Base-by-base conservation (phyloP, 192 early-diverging fungal genomes). In the Umbelopsis vinacea region DNA sequence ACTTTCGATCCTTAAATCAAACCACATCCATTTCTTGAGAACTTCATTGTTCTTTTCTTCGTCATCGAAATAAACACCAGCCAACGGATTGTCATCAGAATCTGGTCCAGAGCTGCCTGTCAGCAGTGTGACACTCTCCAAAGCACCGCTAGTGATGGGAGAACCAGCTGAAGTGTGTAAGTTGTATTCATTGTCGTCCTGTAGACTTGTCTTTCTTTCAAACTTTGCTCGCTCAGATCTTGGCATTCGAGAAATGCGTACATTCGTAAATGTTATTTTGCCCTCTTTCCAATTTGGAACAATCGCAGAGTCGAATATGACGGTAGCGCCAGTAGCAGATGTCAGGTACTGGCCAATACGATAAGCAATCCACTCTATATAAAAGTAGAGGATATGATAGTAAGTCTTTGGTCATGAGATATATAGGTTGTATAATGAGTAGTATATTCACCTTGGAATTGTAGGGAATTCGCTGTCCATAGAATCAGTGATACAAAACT, bases 211-310 rank as follows among this genome's bases (percentile, higher is more conserved):
- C 52, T 70, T 66, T 46, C 76, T 55, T 66, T 81, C 75, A 46
- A 81, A 76, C 69, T 74, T 74, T 15, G 71, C 67, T 17, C 63
- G 75, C 46, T 80, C 78, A 6, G 79, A 77, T 7, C 67, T 55
- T 12, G 78, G 78, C 81, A 82, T 82, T 6, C 81, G 75, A 40
- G 76, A 76, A 17, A 89, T 82, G 14, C 79, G 80, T 10, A 99
- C 95, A 78, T 98, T 98, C 38, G 86, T 91, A 17, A 99, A 84
- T 12, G 90, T 84, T 60, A 99, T 96, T 9, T 88, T 86, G 11
- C 96, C 96, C 22, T 91, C 88, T 50, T 92, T 86, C 97, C 97
- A 99, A 38, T 91, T 91, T 0, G 97, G 97, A 6, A 93, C 88
- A 63, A 97, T 95, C 4, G 94, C 95, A 4, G 93, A 91, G 55